Base-by-base conservation (phyloP, 345 rosid species). In the Ceriops zippeliana region DNA sequence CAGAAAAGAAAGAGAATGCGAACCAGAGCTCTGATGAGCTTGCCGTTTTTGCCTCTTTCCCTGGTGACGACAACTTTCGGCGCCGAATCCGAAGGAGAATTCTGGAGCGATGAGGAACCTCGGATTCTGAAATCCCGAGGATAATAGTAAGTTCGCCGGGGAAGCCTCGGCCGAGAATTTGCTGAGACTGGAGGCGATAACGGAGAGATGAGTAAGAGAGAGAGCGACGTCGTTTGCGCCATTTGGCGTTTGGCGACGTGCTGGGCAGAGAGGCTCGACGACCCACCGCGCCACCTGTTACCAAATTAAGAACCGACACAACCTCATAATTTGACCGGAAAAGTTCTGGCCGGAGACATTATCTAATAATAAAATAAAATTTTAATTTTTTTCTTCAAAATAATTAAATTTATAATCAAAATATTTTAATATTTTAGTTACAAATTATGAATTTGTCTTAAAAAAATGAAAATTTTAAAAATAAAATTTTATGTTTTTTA, bases 11-110 rank as follows among this genome's bases (percentile, higher is more conserved):
- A 63, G 20, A 16, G 68, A 68, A 51, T 7, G 60, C 24, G 53
- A 31, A 93, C 98, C 91, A 91, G 83, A 58, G 95, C 91, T 38
- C 74, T 65, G 60, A 93, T 78, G 67, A 93, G 90, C 87, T 89
- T 89, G 62, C 80, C 81, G 80, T 93, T 93, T 71, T 89, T 93
- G 84, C 97, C 98, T 42, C 83, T 86, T 78, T 93, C 98, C 76
- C 98, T 86, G 67, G 98, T 91, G 72, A 93, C 96, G 13, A 93
- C 90, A 51, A 91, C 98, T 68, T 82, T 75, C 17, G 93, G 91
- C 67, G 68, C 78, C 52, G 76, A 72, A 59, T 42, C 57, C 65
- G 85, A 67, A 70, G 67, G 6, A n/a, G 81, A 35, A 53, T 63
- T 21, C 10, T 62, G 28, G 27, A 47, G 21, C 6, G 60, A 20